Base-by-base conservation (phyloP, 192 early-diverging fungal species). In the Lunasporangiospora selenospora region DNA sequence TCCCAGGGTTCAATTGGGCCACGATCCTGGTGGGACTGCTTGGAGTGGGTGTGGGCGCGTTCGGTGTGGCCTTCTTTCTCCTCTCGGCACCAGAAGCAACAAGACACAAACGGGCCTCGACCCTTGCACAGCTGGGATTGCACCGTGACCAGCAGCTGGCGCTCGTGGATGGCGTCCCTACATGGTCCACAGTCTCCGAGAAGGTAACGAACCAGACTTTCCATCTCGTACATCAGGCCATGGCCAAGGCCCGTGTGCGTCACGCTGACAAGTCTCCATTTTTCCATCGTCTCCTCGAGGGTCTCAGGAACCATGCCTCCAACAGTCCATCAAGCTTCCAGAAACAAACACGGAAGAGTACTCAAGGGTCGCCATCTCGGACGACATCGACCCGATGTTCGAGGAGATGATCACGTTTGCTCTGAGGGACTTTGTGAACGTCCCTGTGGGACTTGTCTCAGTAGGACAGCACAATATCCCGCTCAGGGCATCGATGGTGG, bases 401-500 rank as follows among this genome's bases (percentile, higher is more conserved):
- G 69, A 73, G 37, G 54, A 73, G 0, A 73, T 73, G 69, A 73
- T 73, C 55, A 19, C 53, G 30, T 73, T 38, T 31, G 54, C 61
- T 26, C 31, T 73, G 7, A 41, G 69, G 18, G 69, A 73, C 36
- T 73, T 73, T 63, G 60, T 73, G 36, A 73, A 73, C 29, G 50
- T 58, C 3, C 69, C 69, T 6, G 41, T 73, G 3, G 69, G 69
- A 6, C 61, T 73, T 0, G 43, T 63, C 13, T 57, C 69, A 3
- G 54, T 58, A 41, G 69, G 69, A 2, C 69, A 62, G 3, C 69
- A 73, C 33, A 73, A 73, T 33, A 39, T 58, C n/a, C 69, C 69
- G 0, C 37, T 73, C 3, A 44, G 69, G 18, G 47, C 43, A 4
- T 73, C 69, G 6, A 24, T 78, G 21, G 71, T 67, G 34, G 40